Base-by-base conservation (phyloP, 2,329 filamentous ascomycete genomes). In the Claviceps pazoutovae region DNA sequence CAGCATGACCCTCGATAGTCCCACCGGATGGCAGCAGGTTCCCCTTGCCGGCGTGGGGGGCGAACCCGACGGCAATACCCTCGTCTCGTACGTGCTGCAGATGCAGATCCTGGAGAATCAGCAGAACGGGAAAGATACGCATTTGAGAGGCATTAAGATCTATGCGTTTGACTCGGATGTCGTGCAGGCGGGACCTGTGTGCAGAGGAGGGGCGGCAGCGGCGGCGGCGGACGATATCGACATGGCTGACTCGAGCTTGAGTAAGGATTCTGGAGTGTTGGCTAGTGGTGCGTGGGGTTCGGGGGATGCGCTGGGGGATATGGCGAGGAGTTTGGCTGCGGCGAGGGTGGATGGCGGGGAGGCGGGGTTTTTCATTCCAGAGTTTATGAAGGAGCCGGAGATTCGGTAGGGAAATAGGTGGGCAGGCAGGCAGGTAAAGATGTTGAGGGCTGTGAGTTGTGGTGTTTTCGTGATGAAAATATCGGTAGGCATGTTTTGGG, bases 41-140 rank as follows among this genome's bases (percentile, higher is more conserved):
- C 82, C 87, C 21, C 68, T 80, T 17, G 64, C 65, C 1, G 72
- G 72, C 13, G 71, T 71, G 0, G 78, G 76, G n/a, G 74, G 75
- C 42, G 80, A 78, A 46, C 74, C 74, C 47, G 82, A 81, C 61
- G 84, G 78, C 42, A 85, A 83, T 60, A 86, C 90, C 1, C 78
- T 97, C 17, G 82, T 90, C 54, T 89, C 87, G 16, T 95, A 91
- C 70, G 80, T 97, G 34, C 76, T 98, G 30, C 90, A 97, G 66
- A 83, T 97, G 62, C 83, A 86, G 58, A 84, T 98, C 48, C 78
- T 91, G 49, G 93, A 97, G 70, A 98, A 98, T 63, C 93, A 98
- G 66, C 93, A 98, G 69, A 98, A 98, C 66, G 93, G 93, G 57
- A 98, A 98, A 66, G 93, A 98, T 65, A 98, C 93, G n/a, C 93